These are phyloP conservation scores for Beauveria caledonica DNA, from an alignment of 2,329 filamentous ascomycete genomes.

Conservation along the genomic window DNA sequence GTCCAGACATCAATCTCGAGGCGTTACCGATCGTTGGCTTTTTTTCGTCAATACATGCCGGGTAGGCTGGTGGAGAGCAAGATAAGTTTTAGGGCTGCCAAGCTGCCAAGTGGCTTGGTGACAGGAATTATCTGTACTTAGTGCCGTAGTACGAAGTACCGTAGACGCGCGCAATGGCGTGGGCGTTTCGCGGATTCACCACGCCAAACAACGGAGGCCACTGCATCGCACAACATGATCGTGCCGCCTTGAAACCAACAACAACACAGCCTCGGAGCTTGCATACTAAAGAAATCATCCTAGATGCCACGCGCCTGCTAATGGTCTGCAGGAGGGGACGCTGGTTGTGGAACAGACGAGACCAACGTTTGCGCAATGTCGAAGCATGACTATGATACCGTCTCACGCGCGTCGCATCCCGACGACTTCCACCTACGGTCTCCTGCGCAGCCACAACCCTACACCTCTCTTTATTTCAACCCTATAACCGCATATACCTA, in stretches of 20 bases:
- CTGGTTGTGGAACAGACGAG: constrained; percentile 3
- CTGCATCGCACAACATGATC: background rate
- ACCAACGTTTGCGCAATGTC: constrained; percentile 4
- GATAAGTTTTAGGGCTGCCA: background rate
- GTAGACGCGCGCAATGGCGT: background rate
- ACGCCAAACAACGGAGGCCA: background rate
- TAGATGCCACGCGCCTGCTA: background rate
- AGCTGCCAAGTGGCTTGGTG: background rate
- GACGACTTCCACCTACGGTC: background rate
- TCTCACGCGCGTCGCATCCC: background rate
- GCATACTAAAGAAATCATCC: background rate
- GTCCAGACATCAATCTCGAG: too few relatives aligned
- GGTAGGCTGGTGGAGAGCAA: background rate
- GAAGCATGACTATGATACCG: background rate
- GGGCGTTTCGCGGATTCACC: background rate
- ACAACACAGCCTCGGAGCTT: background rate
- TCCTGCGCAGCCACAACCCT: background rate
- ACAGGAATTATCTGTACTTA: background rate
- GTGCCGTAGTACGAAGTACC: too few relatives aligned
- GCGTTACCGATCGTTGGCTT: too few relatives aligned
- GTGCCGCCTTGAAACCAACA: background rate
- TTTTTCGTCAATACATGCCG: background rate
- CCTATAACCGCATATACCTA: background rate
- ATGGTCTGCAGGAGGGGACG: background rate
- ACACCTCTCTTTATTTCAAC: background rate